A percentile compares a stretch with the other conserved stretches of the same genome.
Evolutionary conservation across 441 rosid species (phyloP).

Genomic region (Theobroma grandiflorum): DNA sequence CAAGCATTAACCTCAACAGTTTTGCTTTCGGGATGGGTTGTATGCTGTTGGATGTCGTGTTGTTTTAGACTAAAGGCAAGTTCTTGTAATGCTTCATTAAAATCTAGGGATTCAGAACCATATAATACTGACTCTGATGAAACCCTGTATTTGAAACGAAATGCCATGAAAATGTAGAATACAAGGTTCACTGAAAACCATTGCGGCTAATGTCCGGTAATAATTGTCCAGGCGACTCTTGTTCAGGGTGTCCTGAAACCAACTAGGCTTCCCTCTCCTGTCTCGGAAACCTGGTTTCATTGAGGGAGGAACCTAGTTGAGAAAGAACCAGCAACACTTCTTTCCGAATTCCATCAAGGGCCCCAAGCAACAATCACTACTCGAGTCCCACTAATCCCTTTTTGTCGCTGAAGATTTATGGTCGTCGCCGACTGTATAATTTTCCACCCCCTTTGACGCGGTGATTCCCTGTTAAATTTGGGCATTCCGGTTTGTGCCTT

Average conservation of each 20-base stretch:
- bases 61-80: background rate
- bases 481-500: too few relatives aligned
- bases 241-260: constrained; percentile 11
- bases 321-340: background rate
- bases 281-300: background rate
- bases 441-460: too few relatives aligned
- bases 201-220: background rate
- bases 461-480: too few relatives aligned
- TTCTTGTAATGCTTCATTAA: background rate
- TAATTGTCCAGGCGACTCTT: background rate
- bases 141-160: background rate
- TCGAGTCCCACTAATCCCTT: too few relatives aligned
- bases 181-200: constrained; percentile 4
- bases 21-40: too few relatives aligned
- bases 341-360: background rate
- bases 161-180: background rate
- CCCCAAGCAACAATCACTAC: background rate
- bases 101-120: background rate
- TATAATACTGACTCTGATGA: background rate
- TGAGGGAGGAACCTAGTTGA: background rate
- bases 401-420: too few relatives aligned
- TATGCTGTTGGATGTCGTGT: too few relatives aligned
- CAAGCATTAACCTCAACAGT: too few relatives aligned
- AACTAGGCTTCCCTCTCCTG: background rate
- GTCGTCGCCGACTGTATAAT: too few relatives aligned